Evolutionary conservation across 2,329 filamentous ascomycete species (phyloP).

Genomic region (Xylaria sp.): DNA sequence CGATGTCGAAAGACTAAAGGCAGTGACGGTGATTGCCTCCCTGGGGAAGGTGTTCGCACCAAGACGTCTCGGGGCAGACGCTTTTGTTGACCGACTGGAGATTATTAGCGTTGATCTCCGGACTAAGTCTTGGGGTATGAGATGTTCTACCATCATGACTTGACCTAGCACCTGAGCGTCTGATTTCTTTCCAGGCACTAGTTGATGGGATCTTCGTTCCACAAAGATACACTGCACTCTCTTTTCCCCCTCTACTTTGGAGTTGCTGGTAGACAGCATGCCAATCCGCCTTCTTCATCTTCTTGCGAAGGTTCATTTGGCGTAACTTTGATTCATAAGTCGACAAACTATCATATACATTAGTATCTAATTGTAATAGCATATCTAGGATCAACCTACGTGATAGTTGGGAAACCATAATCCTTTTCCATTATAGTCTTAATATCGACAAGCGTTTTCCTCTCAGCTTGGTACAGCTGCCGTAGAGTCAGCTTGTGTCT

Average conservation of each 20-base stretch:
- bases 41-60: conserved; percentile 6
- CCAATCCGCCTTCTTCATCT: neutral
- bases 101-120: neutral
- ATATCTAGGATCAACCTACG: neutral
- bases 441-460: neutral
- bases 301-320: neutral
- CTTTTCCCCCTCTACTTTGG: neutral
- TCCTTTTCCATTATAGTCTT: conserved; percentile 8
- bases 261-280: neutral
- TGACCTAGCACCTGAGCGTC: neutral
- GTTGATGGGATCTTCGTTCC: neutral
- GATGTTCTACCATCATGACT: neutral
- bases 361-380: neutral
- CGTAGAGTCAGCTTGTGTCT: neutral
- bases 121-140: neutral
- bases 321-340: neutral
- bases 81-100: neutral
- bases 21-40: neutral
- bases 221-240: neutral
- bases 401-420: neutral
- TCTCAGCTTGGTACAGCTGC: conserved; percentile 3
- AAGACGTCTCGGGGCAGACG: neutral
- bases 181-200: neutral
- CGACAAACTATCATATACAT: neutral
- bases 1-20: neutral